phyloP scores from a whole-genome alignment of 371 early-diverging fungal species.

The Scutellospora calospora region DNA sequence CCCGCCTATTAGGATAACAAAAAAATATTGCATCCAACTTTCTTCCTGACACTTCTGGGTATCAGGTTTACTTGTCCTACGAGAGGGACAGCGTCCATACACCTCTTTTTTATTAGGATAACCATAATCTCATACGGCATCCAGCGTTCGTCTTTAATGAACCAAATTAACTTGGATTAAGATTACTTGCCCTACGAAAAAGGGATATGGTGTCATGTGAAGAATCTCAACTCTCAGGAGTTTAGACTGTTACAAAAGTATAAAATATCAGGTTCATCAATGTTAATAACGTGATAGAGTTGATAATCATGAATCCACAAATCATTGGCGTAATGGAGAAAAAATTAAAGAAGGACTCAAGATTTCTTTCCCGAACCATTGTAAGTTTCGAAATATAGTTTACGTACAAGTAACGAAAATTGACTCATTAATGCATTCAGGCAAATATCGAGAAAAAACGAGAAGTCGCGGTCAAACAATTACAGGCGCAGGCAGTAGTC shows the following conservation, averaged over 20 bases:
- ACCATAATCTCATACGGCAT: not conserved
- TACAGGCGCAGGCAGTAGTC: not conserved
- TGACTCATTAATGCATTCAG: not conserved
- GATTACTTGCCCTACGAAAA: no score
- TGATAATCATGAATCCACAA: no score
- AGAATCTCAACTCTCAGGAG: no score
- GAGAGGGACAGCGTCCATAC: not conserved
- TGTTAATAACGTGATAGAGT: no score
- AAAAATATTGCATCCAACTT: constrained; percentile 2
- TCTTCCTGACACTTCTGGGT: not conserved
- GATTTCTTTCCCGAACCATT: not conserved
- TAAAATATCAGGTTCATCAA: no score
- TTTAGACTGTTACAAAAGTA: no score
- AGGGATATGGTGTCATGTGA: no score
- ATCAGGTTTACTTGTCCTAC: not conserved
- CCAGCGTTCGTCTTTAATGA: no score
- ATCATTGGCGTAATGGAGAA: not conserved
- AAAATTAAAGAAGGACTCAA: not conserved
- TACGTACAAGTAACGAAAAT: not conserved
- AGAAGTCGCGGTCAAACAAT: not conserved
- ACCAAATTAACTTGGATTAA: no score
- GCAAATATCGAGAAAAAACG: not conserved
- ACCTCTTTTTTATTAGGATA: not conserved
- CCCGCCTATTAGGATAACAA: not conserved
- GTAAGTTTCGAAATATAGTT: constrained; percentile 8